Evolutionary conservation across 2,329 filamentous ascomycete genomes (phyloP), one percentile per base, ranked within the genome.

Genomic region (Dothistroma septosporum): DNA sequence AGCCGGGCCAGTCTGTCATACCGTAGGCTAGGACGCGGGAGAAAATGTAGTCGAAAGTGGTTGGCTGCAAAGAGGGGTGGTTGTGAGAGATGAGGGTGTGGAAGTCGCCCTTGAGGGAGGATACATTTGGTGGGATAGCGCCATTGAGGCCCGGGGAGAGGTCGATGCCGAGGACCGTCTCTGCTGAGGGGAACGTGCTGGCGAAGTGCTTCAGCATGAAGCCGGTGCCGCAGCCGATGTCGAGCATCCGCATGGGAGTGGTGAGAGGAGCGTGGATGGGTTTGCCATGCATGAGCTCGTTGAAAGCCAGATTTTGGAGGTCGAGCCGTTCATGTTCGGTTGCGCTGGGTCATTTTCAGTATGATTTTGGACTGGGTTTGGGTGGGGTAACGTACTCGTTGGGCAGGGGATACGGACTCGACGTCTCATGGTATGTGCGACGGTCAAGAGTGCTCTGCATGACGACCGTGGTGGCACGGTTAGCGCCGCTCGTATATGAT

Each of bases 101-200:
- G 47, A 62, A 48, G 47, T 62, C 53, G 14, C 50, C 60, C 21
- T 62, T 41, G 16, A 62, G 32, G 48, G 35, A 57, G 14, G 32
- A 24, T 24, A 62, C 41, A 22, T 55, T 53, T 3, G 14, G n/a
- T 7, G 53, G 50, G 11, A 50, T 10, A n/a, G 24, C 3, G 24
- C 31, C 31, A n/a, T 53, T 35, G 11, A 57, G 57, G 2, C 65
- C 58, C 24, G 62, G 32, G 22, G 58, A 58, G 33, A 75, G 65
- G 58, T 77, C 75, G 21, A 71, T 72, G 52, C 70, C 75, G n/a
- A 48, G 9, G 57, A 70, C 67, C 2, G 75, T 68, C 50, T 73
- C 60, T 10, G 72, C 67, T 9, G 71, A 62, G 21, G 58, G 59
- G 33, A 55, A 61, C 21, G 33, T 44, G 22, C 11, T 47, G 21